These are phyloP conservation scores for Cryomyces minteri DNA, from an alignment of 495 filamentous ascomycete species.

Conservation along the genomic window DNA sequence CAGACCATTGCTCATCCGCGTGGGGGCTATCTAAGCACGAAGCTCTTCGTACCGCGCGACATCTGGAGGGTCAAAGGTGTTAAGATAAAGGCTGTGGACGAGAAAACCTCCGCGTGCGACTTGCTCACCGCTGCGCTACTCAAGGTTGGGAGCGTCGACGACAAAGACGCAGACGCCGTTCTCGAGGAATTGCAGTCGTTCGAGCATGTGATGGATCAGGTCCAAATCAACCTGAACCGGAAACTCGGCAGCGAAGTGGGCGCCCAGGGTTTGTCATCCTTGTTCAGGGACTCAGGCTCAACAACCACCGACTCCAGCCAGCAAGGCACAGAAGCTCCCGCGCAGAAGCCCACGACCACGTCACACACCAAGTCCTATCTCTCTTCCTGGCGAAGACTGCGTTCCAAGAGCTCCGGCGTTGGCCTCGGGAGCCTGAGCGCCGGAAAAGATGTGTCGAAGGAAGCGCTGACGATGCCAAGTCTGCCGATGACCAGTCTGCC, in stretches of 20 bases:
- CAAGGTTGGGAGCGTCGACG: slow-evolving; percentile 68
- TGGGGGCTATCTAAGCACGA: slow-evolving; percentile 79
- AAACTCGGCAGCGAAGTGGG: slow-evolving; percentile 87
- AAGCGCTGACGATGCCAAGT: slow-evolving; percentile 44
- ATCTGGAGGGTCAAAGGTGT: slow-evolving; percentile 90
- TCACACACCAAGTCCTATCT: slow-evolving; percentile 21
- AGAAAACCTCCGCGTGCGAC: slow-evolving; percentile 91
- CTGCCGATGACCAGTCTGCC: slow-evolving; percentile 65
- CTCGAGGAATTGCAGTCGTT: slow-evolving; percentile 92
- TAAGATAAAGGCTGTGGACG: slow-evolving; percentile 75
- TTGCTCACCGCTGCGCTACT: slow-evolving; percentile 75
- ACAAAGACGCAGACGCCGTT: slow-evolving; percentile 74
- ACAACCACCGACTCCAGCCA: slow-evolving; percentile 14
- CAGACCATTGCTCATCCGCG: slow-evolving; percentile 83
- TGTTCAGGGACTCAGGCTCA: slow-evolving; percentile 44
- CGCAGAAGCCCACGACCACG: slow-evolving; percentile 9
- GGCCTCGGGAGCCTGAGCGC: slow-evolving; percentile 30
- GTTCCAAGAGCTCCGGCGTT: slow-evolving; percentile 68
- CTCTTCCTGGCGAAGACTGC: slow-evolving; percentile 65
- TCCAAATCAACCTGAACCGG: slow-evolving; percentile 54
- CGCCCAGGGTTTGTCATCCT: slow-evolving; percentile 41
- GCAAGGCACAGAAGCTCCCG: slow-evolving; percentile 33
- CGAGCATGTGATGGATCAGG: slow-evolving; percentile 72
- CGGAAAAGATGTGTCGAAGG: slow-evolving; percentile 33
- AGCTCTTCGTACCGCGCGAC: slow-evolving; percentile 79